Base-by-base conservation (phyloP, 1,284 basidiomycete species). In the Sanghuangporus weigelae region DNA sequence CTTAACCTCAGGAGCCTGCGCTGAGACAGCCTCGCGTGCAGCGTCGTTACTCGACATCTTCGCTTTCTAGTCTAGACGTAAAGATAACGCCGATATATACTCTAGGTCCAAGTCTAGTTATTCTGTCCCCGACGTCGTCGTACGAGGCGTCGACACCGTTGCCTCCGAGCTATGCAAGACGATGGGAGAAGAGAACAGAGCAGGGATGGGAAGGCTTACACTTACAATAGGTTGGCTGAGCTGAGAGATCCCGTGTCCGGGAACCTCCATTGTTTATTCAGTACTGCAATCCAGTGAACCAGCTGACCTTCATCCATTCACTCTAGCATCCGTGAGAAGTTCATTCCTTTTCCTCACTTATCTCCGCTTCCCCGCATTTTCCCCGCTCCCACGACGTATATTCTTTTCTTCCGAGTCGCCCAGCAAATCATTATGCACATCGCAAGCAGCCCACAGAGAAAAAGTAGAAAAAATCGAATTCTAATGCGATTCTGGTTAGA, bases 1-100 rank as follows among this genome's bases (percentile, higher is more conserved):
- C 57, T 62, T 65, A 21, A 23, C 36, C 48, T 62, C 60, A 38
- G 58, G 63, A 21, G 58, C 48, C 54, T 64, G 58, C 14, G 63
- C 58, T 31, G 58, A 60, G 42, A 61, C 63, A 10, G 58, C 53
- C 44, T 54, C 53, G 53, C 53, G 53, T 38, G 49, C 49, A 51
- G 23, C 7, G 23, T 64, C 48, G 40, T 61, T 60, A 5, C 35
- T 35, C 39, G 60, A 62, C 38, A 53, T 57, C 40, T n/a, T 56
- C n/a, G 44, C 4, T 19, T 42, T 12, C 40, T 42, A 42, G 40
- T 42, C 8, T 38, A 48, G 58, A 35, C 23, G 31, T 38, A 19
- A 7, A 16, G 16, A 46, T 7, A 16, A 46, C 16, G 7, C 44
- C 44, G 44, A 46, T 7, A 46, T 46, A 46, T 16, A 42, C 40